These are phyloP conservation scores for Dothideomycetidae sp. DNA, from an alignment of 2,329 filamentous ascomycete genomes.

Conservation along the genomic window DNA sequence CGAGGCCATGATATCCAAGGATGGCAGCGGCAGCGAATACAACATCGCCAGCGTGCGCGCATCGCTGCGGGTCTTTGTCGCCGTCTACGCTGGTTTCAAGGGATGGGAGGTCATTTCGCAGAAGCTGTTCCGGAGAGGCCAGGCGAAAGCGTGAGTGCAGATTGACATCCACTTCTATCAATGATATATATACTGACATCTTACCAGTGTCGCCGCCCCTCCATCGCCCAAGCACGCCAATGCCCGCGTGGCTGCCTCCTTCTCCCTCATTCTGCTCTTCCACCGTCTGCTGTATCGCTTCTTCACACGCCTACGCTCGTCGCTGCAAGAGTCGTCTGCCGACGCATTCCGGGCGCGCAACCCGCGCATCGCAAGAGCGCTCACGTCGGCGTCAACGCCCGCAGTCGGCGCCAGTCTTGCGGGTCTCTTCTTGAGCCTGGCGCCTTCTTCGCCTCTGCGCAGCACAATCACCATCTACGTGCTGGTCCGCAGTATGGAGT, in stretches of 20 bases:
- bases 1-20: conserved; percentile 35
- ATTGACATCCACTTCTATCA: not conserved
- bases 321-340: conserved; percentile 63
- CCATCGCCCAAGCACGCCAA: conserved; percentile 33
- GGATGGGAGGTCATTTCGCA: conserved; percentile 30
- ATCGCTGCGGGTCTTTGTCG: conserved; percentile 30
- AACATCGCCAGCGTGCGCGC: conserved; percentile 34
- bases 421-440: conserved; percentile 67
- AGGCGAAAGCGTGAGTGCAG: conserved; percentile 1
- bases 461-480: conserved; percentile 71
- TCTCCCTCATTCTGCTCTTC: conserved; percentile 73
- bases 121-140: conserved; percentile 17
- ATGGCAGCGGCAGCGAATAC: conserved; percentile 25
- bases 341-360: conserved; percentile 71
- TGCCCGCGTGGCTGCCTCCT: conserved; percentile 63
- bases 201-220: conserved; percentile 2
- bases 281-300: conserved; percentile 86
- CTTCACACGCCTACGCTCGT: conserved; percentile 62
- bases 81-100: conserved; percentile 31
- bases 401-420: conserved; percentile 83
- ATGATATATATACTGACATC: not conserved
- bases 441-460: conserved; percentile 55
- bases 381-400: conserved; percentile 74
- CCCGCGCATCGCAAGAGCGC: conserved; percentile 54
- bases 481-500: conserved; percentile 70